Percentiles rank a stretch among this genome's conserved stretches.
Evolutionary conservation across 2,329 filamentous ascomycete species (phyloP).

Genomic region (Xylariomycetidae sp.): DNA sequence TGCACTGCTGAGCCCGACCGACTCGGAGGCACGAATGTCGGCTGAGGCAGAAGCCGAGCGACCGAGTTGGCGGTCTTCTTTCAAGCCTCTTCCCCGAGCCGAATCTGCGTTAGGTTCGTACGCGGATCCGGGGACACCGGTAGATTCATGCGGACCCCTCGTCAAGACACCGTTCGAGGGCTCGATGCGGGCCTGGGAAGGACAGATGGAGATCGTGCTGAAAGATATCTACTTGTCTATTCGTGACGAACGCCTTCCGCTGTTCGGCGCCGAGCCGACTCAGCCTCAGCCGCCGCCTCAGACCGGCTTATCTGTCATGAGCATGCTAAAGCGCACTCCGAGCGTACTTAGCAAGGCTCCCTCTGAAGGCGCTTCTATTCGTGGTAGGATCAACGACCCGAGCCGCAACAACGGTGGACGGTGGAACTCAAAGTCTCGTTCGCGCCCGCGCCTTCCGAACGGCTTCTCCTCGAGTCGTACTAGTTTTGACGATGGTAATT

Average conservation of each 20-base stretch:
- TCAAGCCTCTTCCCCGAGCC: slow-evolving; percentile 44
- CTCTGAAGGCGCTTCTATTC: slow-evolving; percentile 69
- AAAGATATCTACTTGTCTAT: slow-evolving; percentile 92
- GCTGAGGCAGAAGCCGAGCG: slow-evolving; percentile 19
- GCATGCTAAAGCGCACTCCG: slow-evolving; percentile 76
- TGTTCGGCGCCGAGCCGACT: slow-evolving; percentile 65
- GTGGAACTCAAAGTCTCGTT: slow-evolving; percentile 84
- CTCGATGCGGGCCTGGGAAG: slow-evolving; percentile 75
- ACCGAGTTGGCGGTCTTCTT: slow-evolving; percentile 35
- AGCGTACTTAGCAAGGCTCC: slow-evolving; percentile 91
- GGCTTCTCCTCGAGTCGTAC: slow-evolving; percentile 88
- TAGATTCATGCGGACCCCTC: slow-evolving; percentile 66
- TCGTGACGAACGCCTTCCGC: slow-evolving; percentile 76
- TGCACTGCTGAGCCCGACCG: slow-evolving; percentile 20
- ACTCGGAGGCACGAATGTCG: slow-evolving; percentile 15
- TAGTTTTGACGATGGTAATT: slow-evolving; percentile 86
- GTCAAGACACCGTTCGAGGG: slow-evolving; percentile 75
- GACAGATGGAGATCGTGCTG: slow-evolving; percentile 82
- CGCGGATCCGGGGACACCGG: slow-evolving; percentile 24
- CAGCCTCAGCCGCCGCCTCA: slow-evolving; percentile 41
- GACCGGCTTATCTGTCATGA: slow-evolving; percentile 67
- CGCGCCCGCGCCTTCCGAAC: slow-evolving; percentile 72
- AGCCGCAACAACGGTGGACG: slow-evolving; percentile 53
- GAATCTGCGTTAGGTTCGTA: slow-evolving; percentile 37
- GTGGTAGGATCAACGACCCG: slow-evolving; percentile 65